Conservation (phyloP, 495 filamentous ascomycete genomes). For the Chaetomium tenue region DNA sequence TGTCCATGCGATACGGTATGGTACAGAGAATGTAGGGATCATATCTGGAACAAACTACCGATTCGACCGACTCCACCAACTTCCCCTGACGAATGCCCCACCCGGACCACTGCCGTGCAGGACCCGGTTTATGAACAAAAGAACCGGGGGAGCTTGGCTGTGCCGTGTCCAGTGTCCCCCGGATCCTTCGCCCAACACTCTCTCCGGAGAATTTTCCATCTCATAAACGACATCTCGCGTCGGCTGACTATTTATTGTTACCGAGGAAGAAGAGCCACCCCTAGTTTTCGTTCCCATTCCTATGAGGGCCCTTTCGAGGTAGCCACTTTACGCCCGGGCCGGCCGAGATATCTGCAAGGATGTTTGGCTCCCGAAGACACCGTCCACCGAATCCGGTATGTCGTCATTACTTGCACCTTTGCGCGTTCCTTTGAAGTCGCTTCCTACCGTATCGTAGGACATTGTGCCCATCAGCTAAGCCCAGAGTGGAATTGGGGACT, state of each 20-base stretch:
- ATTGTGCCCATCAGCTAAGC: neutral
- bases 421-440: slow-evolving; percentile 6
- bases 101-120: slow-evolving; percentile 1
- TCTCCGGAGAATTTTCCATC: slow-evolving; percentile 1
- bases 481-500: neutral
- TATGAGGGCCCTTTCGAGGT: slow-evolving; percentile 27
- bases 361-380: slow-evolving; percentile 50
- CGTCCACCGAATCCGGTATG: slow-evolving; percentile 48
- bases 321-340: slow-evolving; percentile 19
- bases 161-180: slow-evolving; percentile 2
- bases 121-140: slow-evolving; percentile 1
- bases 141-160: slow-evolving; percentile 1
- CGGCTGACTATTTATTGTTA: neutral
- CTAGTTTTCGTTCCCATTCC: slow-evolving; percentile 1
- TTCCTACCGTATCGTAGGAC: neutral
- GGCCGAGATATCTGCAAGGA: slow-evolving; percentile 30
- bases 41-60: too few species aligned
- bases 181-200: slow-evolving; percentile 3
- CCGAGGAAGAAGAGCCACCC: neutral
- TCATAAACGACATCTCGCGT: neutral
- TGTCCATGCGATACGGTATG: neutral
- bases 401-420: slow-evolving; percentile 35
- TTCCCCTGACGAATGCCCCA: neutral
- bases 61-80: neutral
- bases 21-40: too few species aligned